phyloP scores from a whole-genome alignment of 306 rosid species.

The Castanea sativa region DNA sequence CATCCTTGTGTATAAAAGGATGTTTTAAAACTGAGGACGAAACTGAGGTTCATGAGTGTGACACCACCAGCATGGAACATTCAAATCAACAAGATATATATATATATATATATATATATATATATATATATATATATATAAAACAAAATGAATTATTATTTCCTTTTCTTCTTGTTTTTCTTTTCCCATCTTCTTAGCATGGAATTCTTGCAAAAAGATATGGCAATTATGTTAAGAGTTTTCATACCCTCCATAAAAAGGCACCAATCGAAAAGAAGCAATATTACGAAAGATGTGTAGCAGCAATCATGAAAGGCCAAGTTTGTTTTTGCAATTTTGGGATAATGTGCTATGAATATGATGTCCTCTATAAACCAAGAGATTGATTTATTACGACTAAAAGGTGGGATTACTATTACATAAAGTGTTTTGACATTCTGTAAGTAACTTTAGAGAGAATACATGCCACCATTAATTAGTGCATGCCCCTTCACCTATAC shows the following conservation, averaged over 20 bases:
- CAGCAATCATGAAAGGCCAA: neutral
- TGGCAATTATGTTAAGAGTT: neutral
- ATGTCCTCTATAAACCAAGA: too few relatives aligned
- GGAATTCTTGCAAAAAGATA: neutral
- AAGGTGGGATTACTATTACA: neutral
- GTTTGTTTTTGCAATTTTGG: neutral
- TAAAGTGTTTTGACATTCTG: neutral
- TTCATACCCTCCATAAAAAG: neutral
- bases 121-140: neutral
- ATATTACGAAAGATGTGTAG: neutral
- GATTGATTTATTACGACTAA: too few relatives aligned
- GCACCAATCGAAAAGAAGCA: neutral
- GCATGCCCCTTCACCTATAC: neutral
- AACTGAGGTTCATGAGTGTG: neutral
- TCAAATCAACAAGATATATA: neutral
- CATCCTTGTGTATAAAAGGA: too few relatives aligned
- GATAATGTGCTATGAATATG: too few relatives aligned
- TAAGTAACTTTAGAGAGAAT: neutral
- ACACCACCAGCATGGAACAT: neutral
- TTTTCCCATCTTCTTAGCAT: neutral
- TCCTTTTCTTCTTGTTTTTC: neutral
- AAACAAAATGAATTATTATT: neutral
- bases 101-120: neutral
- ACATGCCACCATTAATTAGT: neutral
- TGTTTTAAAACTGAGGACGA: neutral